Evolutionary conservation across 352 stramenopile genomes (phyloP), one percentile per base, ranked within the genome.

Genomic region (Globisporangium cylindrosporum): DNA sequence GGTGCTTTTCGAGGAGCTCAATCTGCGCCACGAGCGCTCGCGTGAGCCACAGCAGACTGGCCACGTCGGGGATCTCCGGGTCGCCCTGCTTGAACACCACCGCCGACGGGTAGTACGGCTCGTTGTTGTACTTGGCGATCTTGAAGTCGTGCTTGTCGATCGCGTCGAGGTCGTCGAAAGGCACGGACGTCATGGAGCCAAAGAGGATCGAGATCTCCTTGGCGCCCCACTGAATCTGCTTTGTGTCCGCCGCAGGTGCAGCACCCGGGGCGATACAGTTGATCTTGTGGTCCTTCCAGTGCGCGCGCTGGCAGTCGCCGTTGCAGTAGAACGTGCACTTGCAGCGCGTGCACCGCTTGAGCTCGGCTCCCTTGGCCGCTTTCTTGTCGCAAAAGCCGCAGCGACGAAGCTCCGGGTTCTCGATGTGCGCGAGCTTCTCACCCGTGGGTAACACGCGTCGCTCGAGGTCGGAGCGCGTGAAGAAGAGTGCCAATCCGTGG

Each of bases 141-240:
- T 64, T 59, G 27, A 90, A 69, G 6, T 65, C 67, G 61, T 91
- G 76, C 69, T 84, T 90, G 63, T 80, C 81, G 54, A 95, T 80
- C 18, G 77, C 70, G 56, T 95, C 86, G 43, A 94, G 68, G 69
- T 95, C 88, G 41, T 95, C 82, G 61, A 95, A 95, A 10, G 88
- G 82, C 68, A 93, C 72, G 27, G 83, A 88, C 9, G 85, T 95
- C 53, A 84, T 66, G 0, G 74, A 71, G 9, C 86, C 86, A 29
- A 84, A 95, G 14, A 95, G 70, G 41, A 95, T 89, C 38, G 85
- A 93, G 69, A 95, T 89, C 66, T 95, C 88, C 71, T 92, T 93
- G 29, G 78, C 81, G 1, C 88, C 86, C 88, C 87, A 95, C 25
- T 85, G 65, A 57, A 92, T 89, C 69, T 89, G 85, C 12, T 77